phyloP scores from a whole-genome alignment of 2,329 filamentous ascomycete species.

The Clarireedia hainanense region DNA sequence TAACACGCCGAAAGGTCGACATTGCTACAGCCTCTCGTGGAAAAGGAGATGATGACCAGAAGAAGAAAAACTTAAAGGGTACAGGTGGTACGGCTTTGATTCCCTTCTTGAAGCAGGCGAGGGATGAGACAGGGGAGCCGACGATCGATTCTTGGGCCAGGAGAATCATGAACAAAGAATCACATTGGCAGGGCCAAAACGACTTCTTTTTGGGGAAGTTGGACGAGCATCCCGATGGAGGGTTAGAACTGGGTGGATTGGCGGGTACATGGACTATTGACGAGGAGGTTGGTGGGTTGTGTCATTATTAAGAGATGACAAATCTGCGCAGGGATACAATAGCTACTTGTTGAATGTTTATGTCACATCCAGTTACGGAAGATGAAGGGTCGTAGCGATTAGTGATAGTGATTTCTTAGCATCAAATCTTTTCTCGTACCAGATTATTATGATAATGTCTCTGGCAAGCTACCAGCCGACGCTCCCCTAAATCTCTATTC shows the following conservation, averaged over 20 bases:
- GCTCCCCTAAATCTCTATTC: no score
- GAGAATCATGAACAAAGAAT: constrained; percentile 30
- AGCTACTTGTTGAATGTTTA: no score
- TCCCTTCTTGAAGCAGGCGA: constrained; percentile 90
- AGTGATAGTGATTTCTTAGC: no score
- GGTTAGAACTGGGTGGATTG: constrained; percentile 52
- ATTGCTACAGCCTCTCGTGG: constrained; percentile 48
- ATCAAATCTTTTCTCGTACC: no score
- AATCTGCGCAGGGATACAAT: no score
- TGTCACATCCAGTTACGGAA: no score
- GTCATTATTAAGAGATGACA: constrained; percentile 23
- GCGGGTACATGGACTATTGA: constrained; percentile 87
- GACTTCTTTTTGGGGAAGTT: constrained; percentile 53
- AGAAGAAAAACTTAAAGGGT: constrained; percentile 61
- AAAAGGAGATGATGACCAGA: constrained; percentile 33
- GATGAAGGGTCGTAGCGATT: no score
- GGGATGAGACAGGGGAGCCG: constrained; percentile 91
- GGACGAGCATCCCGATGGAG: constrained; percentile 33
- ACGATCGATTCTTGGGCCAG: constrained; percentile 62
- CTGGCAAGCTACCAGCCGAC: no score
- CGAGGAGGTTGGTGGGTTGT: constrained; percentile 58
- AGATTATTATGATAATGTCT: no score
- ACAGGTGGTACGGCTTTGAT: constrained; percentile 93
- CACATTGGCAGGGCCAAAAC: constrained; percentile 33
- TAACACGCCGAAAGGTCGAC: constrained; percentile 50